A percentile compares a stretch with the other conserved stretches of the same genome.
phyloP scores from a whole-genome alignment of 352 stramenopile genomes.

The Phytophthora vignae region DNA sequence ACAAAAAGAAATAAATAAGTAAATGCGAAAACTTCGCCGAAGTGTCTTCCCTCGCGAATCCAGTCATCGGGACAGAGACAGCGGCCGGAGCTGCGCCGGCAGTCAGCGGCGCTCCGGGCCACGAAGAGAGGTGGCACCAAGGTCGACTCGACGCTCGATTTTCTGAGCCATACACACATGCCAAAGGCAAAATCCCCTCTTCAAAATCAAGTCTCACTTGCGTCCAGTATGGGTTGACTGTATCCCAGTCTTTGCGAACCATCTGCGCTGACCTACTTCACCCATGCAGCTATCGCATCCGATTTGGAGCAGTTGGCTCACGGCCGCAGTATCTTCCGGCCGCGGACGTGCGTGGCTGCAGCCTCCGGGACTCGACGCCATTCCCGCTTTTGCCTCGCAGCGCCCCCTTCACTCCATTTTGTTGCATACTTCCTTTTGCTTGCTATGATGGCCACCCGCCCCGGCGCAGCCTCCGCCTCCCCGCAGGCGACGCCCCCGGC shows the following conservation, averaged over 20 bases:
- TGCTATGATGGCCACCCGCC: slow-evolving; percentile 28
- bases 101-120: slow-evolving; percentile 6
- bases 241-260: slow-evolving; percentile 14
- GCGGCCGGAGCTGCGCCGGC: slow-evolving; percentile 6
- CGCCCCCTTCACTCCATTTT: background rate
- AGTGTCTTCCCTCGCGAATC: slow-evolving; percentile 16
- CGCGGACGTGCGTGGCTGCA: slow-evolving; percentile 12
- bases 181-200: background rate
- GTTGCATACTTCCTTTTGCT: too few relatives aligned
- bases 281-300: slow-evolving; percentile 33
- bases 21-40: background rate
- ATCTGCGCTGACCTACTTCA: slow-evolving; percentile 31
- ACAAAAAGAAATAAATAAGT: too few relatives aligned
- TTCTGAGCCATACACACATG: slow-evolving; percentile 11
- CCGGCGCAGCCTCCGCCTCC: slow-evolving; percentile 10
- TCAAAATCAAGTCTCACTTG: slow-evolving; percentile 20
- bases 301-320: slow-evolving; percentile 26
- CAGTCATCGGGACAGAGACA: slow-evolving; percentile 24
- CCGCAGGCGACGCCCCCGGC: background rate
- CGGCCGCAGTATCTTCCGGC: slow-evolving; percentile 26
- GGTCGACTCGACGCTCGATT: background rate
- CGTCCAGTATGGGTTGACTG: slow-evolving; percentile 6
- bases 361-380: slow-evolving; percentile 2
- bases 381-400: slow-evolving; percentile 31
- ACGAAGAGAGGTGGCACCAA: slow-evolving; percentile 13